These are phyloP conservation scores for Vigna trinervia DNA, from an alignment of 306 rosid species.

Conservation along the genomic window DNA sequence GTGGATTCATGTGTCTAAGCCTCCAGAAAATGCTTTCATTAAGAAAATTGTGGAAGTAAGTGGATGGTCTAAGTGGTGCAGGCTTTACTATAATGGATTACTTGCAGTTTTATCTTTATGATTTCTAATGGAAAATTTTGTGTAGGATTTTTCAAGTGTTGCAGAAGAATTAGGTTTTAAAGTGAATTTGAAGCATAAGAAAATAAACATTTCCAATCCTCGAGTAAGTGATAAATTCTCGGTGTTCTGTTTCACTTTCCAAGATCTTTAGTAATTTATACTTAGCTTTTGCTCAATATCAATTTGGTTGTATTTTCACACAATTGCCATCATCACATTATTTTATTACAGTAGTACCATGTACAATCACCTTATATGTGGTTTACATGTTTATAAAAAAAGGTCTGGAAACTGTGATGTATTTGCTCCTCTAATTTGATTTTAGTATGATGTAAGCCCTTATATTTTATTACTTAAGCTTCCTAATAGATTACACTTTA, in stretches of 20 bases:
- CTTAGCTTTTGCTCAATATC: slow-evolving; percentile 26
- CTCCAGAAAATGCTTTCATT: slow-evolving; percentile 90
- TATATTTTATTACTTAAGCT: neutral
- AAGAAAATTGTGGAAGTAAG: slow-evolving; percentile 92
- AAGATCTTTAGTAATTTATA: slow-evolving; percentile 27
- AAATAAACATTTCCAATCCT: slow-evolving; percentile 92
- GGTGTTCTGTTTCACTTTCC: slow-evolving; percentile 26
- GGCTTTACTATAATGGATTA: slow-evolving; percentile 20
- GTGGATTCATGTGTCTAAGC: slow-evolving; percentile 98
- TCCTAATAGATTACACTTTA: neutral
- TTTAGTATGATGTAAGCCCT: slow-evolving; percentile 6
- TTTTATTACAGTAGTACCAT: slow-evolving; percentile 18
- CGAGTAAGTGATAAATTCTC: slow-evolving; percentile 74
- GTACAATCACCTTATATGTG: slow-evolving; percentile 7
- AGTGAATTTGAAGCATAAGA: slow-evolving; percentile 95
- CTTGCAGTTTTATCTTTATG: slow-evolving; percentile 35
- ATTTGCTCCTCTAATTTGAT: slow-evolving; percentile 9
- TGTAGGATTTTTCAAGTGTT: slow-evolving; percentile 87
- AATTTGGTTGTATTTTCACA: slow-evolving; percentile 26
- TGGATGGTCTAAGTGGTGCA: slow-evolving; percentile 20
- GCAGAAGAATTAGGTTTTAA: slow-evolving; percentile 83
- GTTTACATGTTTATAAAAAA: slow-evolving; percentile 1
- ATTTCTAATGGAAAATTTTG: slow-evolving; percentile 43
- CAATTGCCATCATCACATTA: neutral
- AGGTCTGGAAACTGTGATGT: slow-evolving; percentile 1